These are phyloP conservation scores for Halteria grandinella DNA, from an alignment of 73 alveolate species.

Conservation along the genomic window DNA sequence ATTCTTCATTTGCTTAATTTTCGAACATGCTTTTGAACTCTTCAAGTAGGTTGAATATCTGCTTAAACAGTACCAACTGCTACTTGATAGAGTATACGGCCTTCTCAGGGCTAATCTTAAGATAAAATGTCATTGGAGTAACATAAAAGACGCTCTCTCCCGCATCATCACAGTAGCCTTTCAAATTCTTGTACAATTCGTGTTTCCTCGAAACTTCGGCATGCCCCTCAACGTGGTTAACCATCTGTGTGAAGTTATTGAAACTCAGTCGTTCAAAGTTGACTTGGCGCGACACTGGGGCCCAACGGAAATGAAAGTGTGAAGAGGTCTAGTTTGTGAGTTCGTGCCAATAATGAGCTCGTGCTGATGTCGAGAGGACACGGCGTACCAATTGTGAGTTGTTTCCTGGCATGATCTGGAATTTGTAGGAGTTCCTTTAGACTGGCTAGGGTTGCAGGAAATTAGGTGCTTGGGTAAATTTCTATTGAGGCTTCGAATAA, in stretches of 20 bases:
- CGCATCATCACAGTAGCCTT: constrained; percentile 6
- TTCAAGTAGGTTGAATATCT: constrained; percentile 13
- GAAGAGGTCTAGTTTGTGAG: background rate
- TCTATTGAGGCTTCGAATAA: no score
- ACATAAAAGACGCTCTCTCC: constrained; percentile 26
- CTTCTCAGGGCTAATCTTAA: constrained; percentile 21
- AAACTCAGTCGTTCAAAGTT: constrained; percentile 44
- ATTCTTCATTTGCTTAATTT: background rate
- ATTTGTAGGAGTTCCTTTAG: background rate
- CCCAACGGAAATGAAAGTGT: constrained; percentile 48
- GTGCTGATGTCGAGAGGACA: background rate
- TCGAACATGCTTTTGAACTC: constrained; percentile 3
- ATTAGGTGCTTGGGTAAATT: background rate
- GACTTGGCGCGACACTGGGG: constrained; percentile 42
- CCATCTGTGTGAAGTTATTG: constrained; percentile 21
- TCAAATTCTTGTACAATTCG: constrained; percentile 34
- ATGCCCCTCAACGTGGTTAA: constrained; percentile 45
- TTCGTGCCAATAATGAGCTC: constrained; percentile 29
- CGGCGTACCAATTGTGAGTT: constrained; percentile 32
- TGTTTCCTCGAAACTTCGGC: constrained; percentile 40
- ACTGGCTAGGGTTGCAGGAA: background rate
- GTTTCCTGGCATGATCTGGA: constrained; percentile 48
- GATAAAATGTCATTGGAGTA: constrained; percentile 38
- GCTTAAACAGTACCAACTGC: constrained; percentile 1
- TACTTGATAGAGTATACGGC: constrained; percentile 12